A percentile compares a stretch with the other conserved stretches of the same genome.
phyloP scores from a whole-genome alignment of 495 filamentous ascomycete species.

The Paragyromitra xinjiangensis region DNA sequence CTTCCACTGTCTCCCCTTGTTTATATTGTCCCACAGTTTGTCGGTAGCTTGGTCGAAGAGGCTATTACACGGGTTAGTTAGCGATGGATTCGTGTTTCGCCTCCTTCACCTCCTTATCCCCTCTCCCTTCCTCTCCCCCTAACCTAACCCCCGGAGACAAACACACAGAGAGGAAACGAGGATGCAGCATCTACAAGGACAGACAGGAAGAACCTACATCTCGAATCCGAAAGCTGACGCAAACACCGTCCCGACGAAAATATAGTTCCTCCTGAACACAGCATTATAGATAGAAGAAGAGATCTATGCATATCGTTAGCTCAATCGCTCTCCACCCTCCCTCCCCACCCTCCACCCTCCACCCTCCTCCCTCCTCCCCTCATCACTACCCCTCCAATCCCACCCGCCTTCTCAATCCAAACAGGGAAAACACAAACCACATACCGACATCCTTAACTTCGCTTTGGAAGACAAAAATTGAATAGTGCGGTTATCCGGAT shows the following conservation, averaged over 20 bases:
- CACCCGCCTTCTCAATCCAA: not conserved
- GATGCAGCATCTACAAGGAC: not conserved
- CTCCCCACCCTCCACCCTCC: not conserved
- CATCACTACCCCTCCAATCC: not conserved
- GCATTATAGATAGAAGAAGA: conserved; percentile 65
- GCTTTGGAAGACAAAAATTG: too few relatives aligned
- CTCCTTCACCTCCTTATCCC: not conserved
- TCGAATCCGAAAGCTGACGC: conserved; percentile 87
- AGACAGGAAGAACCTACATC: conserved; percentile 69
- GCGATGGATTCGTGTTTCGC: not conserved
- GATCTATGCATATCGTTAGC: conserved; percentile 35
- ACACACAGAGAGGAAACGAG: conserved; percentile 26
- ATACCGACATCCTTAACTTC: not conserved
- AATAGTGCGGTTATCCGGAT: too few relatives aligned
- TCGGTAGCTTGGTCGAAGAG: conserved; percentile 78
- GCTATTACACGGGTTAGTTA: conserved; percentile 62
- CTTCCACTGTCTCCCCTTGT: conserved; percentile 98
- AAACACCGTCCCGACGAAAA: conserved; percentile 88
- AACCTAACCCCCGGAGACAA: not conserved
- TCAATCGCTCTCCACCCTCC: not conserved
- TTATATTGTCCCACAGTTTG: conserved; percentile 86
- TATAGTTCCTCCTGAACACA: conserved; percentile 82
- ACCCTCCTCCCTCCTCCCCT: too few relatives aligned
- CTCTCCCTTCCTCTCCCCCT: not conserved
- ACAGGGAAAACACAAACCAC: not conserved